Conservation (phyloP, 2,329 filamentous ascomycete species). For the Fusarium sp. region DNA sequence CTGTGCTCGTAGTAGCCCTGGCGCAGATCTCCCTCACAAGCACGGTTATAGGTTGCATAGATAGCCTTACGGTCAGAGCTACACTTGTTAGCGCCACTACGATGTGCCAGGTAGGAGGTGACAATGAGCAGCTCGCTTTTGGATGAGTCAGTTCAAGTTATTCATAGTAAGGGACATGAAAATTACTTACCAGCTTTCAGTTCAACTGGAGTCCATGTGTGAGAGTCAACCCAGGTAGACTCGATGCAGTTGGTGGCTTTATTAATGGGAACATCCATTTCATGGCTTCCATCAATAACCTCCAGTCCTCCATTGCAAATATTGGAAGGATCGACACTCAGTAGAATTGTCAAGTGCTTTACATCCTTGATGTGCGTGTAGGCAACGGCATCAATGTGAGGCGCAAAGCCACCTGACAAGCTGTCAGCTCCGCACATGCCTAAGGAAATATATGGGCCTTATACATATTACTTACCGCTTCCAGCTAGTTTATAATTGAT, state of each 20-base stretch:
- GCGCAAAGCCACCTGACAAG: background rate
- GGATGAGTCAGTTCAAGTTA: background rate
- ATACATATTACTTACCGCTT: background rate
- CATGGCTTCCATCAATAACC: background rate
- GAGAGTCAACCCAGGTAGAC: background rate
- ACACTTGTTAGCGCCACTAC: background rate
- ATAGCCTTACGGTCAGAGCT: background rate
- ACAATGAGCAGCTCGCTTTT: background rate
- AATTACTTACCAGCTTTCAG: background rate
- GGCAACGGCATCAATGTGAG: background rate
- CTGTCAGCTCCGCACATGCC: fast-evolving
- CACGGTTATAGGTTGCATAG: background rate
- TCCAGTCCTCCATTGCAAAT: background rate
- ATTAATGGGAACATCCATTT: background rate
- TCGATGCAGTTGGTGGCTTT: background rate
- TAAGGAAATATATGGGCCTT: no score
- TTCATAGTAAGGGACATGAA: fast-evolving
- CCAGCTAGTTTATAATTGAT: background rate
- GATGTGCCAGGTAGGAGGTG: background rate
- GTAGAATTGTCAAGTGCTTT: background rate
- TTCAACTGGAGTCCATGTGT: background rate
- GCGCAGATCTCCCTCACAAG: background rate
- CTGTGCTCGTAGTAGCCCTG: background rate
- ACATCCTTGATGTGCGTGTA: background rate
- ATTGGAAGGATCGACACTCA: background rate